Evolutionary conservation across 1,139 yeast genomes (phyloP).

Genomic region (Kluyveromyces sp.): DNA sequence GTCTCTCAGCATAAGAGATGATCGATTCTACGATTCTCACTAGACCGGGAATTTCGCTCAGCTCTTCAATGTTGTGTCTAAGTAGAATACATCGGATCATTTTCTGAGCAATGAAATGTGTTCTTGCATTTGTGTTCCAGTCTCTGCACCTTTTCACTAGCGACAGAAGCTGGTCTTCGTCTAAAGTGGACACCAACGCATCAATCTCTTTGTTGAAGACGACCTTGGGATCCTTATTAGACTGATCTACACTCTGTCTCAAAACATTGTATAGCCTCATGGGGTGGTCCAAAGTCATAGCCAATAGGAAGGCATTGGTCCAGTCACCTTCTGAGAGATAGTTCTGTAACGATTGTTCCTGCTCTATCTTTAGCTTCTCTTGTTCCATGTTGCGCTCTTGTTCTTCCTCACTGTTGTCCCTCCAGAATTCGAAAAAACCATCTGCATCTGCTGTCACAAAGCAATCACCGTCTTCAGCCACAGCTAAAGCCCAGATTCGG

Average conservation of each 20-base stretch:
- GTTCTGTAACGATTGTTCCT: slow-evolving; percentile 79
- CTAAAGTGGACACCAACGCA: slow-evolving; percentile 50
- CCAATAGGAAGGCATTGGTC: slow-evolving; percentile 81
- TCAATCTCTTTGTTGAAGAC: slow-evolving; percentile 54
- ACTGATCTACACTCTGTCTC: slow-evolving; percentile 42
- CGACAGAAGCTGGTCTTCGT: slow-evolving; percentile 49
- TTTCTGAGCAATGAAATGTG: slow-evolving; percentile 74
- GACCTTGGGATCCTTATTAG: slow-evolving; percentile 40
- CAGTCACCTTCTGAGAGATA: slow-evolving; percentile 67
- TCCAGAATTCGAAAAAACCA: slow-evolving; percentile 84
- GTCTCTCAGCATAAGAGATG: slow-evolving; percentile 84
- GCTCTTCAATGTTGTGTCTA: slow-evolving; percentile 45
- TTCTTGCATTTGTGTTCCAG: slow-evolving; percentile 89
- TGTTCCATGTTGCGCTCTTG: slow-evolving; percentile 43
- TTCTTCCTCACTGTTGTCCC: slow-evolving; percentile 72
- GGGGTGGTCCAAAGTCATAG: slow-evolving; percentile 80
- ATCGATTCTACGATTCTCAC: slow-evolving; percentile 64
- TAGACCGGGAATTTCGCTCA: slow-evolving; percentile 61
- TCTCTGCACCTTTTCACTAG: slow-evolving; percentile 75
- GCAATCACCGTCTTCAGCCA: slow-evolving; percentile 56
- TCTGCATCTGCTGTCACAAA: slow-evolving; percentile 91
- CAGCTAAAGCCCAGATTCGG: slow-evolving; percentile 85
- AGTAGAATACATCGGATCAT: slow-evolving; percentile 58
- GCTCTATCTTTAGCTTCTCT: slow-evolving; percentile 60
- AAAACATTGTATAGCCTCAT: slow-evolving; percentile 72